These are phyloP conservation scores for Calycina marina DNA, from an alignment of 2,329 filamentous ascomycete genomes.

Conservation along the genomic window DNA sequence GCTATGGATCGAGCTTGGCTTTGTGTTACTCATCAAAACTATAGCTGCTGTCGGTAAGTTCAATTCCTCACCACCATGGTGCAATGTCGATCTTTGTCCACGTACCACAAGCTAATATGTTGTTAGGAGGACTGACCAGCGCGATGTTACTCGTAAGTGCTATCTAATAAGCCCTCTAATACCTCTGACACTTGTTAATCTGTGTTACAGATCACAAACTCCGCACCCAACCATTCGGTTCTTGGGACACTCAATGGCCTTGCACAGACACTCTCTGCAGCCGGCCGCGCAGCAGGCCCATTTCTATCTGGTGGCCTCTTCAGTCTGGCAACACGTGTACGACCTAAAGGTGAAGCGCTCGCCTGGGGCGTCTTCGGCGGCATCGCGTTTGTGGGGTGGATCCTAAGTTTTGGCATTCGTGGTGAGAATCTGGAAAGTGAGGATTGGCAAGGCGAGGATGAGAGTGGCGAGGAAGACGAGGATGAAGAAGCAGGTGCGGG, in stretches of 20 bases:
- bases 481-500: slow-evolving; percentile 12
- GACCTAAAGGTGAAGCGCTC: slow-evolving; percentile 69
- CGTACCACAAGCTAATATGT: too few species aligned
- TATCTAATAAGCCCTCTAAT: not conserved
- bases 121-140: slow-evolving; percentile 65
- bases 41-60: slow-evolving; percentile 82
- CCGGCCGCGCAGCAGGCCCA: slow-evolving; percentile 75
- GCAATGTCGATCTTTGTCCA: too few species aligned
- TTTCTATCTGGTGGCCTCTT: slow-evolving; percentile 82
- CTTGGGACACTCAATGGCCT: slow-evolving; percentile 86
- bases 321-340: slow-evolving; percentile 57
- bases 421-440: slow-evolving; percentile 46
- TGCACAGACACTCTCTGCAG: slow-evolving; percentile 84
- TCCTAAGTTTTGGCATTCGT: slow-evolving; percentile 64
- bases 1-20: slow-evolving; percentile 69
- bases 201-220: slow-evolving; percentile 67
- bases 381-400: slow-evolving; percentile 65
- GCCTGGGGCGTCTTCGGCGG: slow-evolving; percentile 82
- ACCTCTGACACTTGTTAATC: not conserved
- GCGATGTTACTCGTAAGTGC: slow-evolving; percentile 67
- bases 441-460: slow-evolving; percentile 25
- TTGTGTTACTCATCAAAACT: slow-evolving; percentile 75
- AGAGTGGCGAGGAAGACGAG: slow-evolving; percentile 14
- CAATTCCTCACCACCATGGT: slow-evolving; percentile 73
- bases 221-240: slow-evolving; percentile 69